These are phyloP conservation scores for Hydnomerulius pinastri DNA, from an alignment of 768 basidiomycete genomes.

Conservation along the genomic window DNA sequence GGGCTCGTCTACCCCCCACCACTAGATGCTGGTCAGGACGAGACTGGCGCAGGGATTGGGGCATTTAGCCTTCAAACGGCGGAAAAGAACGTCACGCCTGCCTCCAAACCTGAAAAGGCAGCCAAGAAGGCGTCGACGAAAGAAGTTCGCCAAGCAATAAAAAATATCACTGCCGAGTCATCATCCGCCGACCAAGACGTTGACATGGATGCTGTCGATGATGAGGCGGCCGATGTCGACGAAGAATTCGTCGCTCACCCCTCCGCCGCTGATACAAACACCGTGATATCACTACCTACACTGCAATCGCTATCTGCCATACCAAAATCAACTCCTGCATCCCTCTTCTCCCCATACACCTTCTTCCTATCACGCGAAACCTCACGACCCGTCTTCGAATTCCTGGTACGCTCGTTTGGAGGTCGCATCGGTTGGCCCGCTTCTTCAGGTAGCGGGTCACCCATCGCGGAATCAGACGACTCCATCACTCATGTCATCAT, in stretches of 20 bases:
- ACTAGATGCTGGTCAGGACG: constrained; percentile 79
- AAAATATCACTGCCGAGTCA: constrained; percentile 38
- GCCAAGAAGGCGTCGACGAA: constrained; percentile 52
- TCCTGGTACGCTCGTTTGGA: constrained; percentile 88
- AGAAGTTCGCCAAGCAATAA: constrained; percentile 52
- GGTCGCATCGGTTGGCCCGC: constrained; percentile 89
- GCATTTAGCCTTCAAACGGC: constrained; percentile 76
- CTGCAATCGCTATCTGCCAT: constrained; percentile 64
- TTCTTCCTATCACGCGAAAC: constrained; percentile 96
- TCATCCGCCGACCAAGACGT: constrained; percentile 34
- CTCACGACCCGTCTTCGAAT: constrained; percentile 90
- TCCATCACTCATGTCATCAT: constrained; percentile 94
- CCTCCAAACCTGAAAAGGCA: constrained; percentile 14
- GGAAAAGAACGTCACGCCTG: constrained; percentile 24
- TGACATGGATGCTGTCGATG: constrained; percentile 38
- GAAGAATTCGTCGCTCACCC: constrained; percentile 73
- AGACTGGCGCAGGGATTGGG: constrained; percentile 82
- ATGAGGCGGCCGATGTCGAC: constrained; percentile 36
- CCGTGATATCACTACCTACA: constrained; percentile 59
- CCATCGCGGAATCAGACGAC: constrained; percentile 73
- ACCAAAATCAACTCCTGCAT: constrained; percentile 56
- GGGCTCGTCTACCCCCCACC: constrained; percentile 96
- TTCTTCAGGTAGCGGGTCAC: constrained; percentile 81
- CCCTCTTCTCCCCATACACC: constrained; percentile 80
- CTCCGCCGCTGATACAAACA: constrained; percentile 51